Evolutionary conservation across 1,139 yeast species (phyloP), one percentile per base, ranked within the genome.

Genomic region (Blastobotrys aristatus): DNA sequence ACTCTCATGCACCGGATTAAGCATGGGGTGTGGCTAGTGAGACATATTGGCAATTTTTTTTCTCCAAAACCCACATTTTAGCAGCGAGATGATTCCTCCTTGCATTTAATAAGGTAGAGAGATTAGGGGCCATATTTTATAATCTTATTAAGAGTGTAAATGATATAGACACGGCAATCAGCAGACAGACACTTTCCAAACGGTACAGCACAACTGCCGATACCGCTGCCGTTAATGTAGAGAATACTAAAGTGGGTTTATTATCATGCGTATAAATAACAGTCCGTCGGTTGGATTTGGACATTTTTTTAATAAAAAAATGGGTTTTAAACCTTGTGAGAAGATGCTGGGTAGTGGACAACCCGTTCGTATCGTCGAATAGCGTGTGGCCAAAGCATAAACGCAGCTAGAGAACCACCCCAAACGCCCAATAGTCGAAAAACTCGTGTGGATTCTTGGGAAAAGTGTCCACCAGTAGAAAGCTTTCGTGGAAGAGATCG

Each of bases 301-400:
- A 6, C 10, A 24, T 24, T 5, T 18, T 11, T 18, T 34, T 14
- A 6, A 18, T 11, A 4, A 18, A 5, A 6, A 13, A 7, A 6
- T 7, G 5, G 3, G 11, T 20, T 34, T 39, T 47, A 47, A 18
- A 47, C 50, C 42, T 39, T 43, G 40, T 47, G 50, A 30, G 42
- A 26, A 7, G 18, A 11, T 27, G 41, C 30, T 43, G 50, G 50
- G 29, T 38, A 17, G 42, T 43, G 18, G 2, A 14, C 20, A 11
- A 43, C 29, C 22, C 32, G 26, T 26, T 47, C 37, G 39, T 43
- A 47, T 24, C 29, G 37, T 16, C 31, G 27, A 29, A 33, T n/a
- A n/a, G 32, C 29, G 24, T 34, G 26, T 30, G 57, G 57, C 57
- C 57, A 53, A 30, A 43, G 29, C 46, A 53, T 32, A 35, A 51